Evolutionary conservation across 106 monocot genomes (phyloP), one percentile per base, ranked within the genome.

Genomic region (Iris macrosiphon): DNA sequence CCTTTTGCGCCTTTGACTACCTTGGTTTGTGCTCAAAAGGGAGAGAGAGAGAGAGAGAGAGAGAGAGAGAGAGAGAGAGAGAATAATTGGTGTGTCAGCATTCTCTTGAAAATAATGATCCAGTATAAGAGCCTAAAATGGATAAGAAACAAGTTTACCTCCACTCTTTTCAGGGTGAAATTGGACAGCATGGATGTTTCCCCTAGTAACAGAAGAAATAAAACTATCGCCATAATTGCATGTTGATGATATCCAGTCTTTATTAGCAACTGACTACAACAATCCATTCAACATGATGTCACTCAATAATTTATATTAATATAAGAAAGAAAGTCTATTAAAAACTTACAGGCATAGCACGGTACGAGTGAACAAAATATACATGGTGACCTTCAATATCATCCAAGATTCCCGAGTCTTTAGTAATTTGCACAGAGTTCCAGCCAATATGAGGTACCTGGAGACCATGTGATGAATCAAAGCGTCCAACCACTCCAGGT

Each of bases 121-220:
- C n/a, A n/a, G n/a, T n/a, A n/a, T n/a, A n/a, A n/a, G n/a, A n/a
- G n/a, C n/a, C n/a, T n/a, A n/a, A n/a, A n/a, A n/a, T n/a, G n/a
- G n/a, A 42, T 27, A 41, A 2, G 6, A 26, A 56, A 38, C 12
- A 49, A 28, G 60, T 24, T 46, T 78, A 89, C 95, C 95, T 96
- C 89, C 95, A 80, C 95, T 96, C 40, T 96, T 95, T 69, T 96
- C 95, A 54, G 95, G 89, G 58, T 96, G 95, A 70, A 96, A 96
- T 52, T 96, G 95, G 39, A 89, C 95, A 17, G 89, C 95, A 66
- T 96, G 75, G 40, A 89, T 63, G 39, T 96, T 96, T 51, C 95
- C 95, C 67, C 68, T 96, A 59, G 76, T 67, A 44, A 96, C 70
- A 28, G 89, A 96, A 57, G 89, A 79, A 52, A 96, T 67, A 60